phyloP scores from a whole-genome alignment of 345 rosid species.

The Arabidopsis arenosa region DNA sequence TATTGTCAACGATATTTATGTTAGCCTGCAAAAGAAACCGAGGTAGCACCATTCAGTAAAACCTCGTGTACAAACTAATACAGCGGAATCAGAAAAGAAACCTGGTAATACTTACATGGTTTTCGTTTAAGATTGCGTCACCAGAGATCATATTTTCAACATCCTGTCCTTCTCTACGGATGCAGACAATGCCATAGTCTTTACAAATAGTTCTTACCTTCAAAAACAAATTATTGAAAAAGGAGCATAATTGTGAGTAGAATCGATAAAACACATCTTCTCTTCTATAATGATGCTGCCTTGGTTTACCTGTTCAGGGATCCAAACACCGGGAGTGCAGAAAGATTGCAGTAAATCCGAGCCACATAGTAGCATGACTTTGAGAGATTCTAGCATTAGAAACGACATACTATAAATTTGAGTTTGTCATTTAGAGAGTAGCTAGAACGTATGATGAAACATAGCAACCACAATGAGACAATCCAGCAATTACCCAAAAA shows the following conservation, averaged over 20 bases:
- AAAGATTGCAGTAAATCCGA: constrained; percentile 89
- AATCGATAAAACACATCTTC: constrained; percentile 1
- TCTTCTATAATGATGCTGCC: background rate
- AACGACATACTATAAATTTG: constrained; percentile 20
- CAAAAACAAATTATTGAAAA: constrained; percentile 19
- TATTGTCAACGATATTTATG: constrained; percentile 64
- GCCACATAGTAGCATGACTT: constrained; percentile 89
- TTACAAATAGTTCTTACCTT: constrained; percentile 70
- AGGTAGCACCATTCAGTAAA: background rate
- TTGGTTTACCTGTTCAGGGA: constrained; percentile 73
- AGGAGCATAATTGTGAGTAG: constrained; percentile 1
- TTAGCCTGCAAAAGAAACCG: constrained; percentile 55
- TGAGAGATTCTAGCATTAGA: constrained; percentile 59
- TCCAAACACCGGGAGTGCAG: constrained; percentile 79
- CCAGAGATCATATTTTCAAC: constrained; percentile 59
- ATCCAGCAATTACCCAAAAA: constrained; percentile 1
- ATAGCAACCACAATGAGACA: background rate
- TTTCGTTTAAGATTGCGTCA: constrained; percentile 58
- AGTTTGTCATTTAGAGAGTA: constrained; percentile 19
- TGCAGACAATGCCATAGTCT: constrained; percentile 86
- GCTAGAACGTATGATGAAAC: background rate
- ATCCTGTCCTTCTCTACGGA: constrained; percentile 82
- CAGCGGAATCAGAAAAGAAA: too few species aligned
- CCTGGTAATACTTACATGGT: constrained; percentile 54
- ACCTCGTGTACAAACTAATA: background rate